Conservation (phyloP, 257 asterid species). For the Jaltomata sinuosa region DNA sequence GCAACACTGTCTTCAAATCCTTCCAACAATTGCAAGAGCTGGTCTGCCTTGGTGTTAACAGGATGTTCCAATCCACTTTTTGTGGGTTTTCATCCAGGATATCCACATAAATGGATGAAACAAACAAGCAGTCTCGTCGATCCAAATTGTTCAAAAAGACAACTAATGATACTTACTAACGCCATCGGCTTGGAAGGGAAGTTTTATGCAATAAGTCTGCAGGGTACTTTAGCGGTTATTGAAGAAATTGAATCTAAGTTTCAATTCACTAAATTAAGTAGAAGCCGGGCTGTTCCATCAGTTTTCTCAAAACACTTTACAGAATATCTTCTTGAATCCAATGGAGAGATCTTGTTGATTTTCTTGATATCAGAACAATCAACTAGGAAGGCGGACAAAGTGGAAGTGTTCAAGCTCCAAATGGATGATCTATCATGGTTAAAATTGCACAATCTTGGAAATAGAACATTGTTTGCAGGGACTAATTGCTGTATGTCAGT, state of each 20-base stretch:
- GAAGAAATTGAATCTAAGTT: slow-evolving; percentile 12
- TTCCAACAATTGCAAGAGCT: not conserved
- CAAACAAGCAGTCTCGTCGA: slow-evolving; percentile 3
- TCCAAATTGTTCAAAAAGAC: not conserved
- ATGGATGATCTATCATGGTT: not conserved
- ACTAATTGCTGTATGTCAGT: slow-evolving; percentile 17
- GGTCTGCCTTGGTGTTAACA: not conserved
- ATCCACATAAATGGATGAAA: not conserved
- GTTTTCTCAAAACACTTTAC: slow-evolving; percentile 4
- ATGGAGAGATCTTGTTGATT: slow-evolving; percentile 22
- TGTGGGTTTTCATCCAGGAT: not conserved
- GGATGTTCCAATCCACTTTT: slow-evolving; percentile 11
- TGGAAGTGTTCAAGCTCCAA: slow-evolving; percentile 15
- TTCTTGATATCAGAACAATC: slow-evolving; percentile 16
- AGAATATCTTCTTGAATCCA: slow-evolving; percentile 19
- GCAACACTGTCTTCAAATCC: slow-evolving; percentile 7
- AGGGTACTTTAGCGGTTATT: not conserved
- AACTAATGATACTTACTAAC: slow-evolving; percentile 6
- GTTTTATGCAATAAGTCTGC: slow-evolving; percentile 14
- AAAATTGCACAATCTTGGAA: slow-evolving; percentile 15
- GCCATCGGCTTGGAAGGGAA: slow-evolving; percentile 13
- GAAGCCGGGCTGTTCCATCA: slow-evolving; percentile 17
- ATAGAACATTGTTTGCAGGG: slow-evolving; percentile 20
- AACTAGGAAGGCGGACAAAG: slow-evolving; percentile 1
- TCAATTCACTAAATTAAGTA: slow-evolving; percentile 5